phyloP scores from a whole-genome alignment of 371 early-diverging fungal species.

The Conidiobolus incongruus region DNA sequence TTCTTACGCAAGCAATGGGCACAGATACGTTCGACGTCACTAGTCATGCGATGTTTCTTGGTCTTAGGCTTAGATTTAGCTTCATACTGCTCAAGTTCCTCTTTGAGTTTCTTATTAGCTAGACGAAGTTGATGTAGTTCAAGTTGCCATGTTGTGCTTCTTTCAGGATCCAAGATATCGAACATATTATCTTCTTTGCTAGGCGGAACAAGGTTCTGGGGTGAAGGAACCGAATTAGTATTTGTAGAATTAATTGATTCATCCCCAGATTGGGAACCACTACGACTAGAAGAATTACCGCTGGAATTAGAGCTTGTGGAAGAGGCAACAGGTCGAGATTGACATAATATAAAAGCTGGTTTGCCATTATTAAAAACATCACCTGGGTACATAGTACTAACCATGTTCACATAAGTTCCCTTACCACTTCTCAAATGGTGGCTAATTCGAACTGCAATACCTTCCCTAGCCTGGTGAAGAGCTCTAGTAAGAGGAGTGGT shows the following conservation, averaged over 20 bases:
- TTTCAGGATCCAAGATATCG: slow-evolving; percentile 14
- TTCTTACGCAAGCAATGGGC: slow-evolving; percentile 39
- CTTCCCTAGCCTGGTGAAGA: slow-evolving; percentile 19
- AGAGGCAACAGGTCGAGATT: slow-evolving; percentile 6
- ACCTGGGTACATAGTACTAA: slow-evolving; percentile 21
- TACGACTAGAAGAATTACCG: too few species aligned
- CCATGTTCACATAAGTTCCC: slow-evolving; percentile 16
- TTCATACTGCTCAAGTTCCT: slow-evolving; percentile 12
- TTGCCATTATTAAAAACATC: slow-evolving; percentile 10
- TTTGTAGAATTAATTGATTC: too few species aligned
- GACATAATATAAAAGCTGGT: slow-evolving; percentile 18
- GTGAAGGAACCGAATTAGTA: slow-evolving; percentile 2
- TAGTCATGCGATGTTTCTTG: slow-evolving; percentile 1
- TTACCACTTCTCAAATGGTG: slow-evolving; percentile 17
- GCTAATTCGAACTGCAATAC: slow-evolving; percentile 14
- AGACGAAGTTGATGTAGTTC: slow-evolving; percentile 21
- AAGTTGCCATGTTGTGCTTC: slow-evolving; percentile 20
- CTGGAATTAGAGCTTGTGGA: too few species aligned
- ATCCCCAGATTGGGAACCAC: too few species aligned
- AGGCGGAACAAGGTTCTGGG: not conserved
- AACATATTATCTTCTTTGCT: slow-evolving; percentile 14
- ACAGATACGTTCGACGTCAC: slow-evolving; percentile 11
- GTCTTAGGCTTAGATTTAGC: not conserved
- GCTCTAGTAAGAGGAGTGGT: slow-evolving; percentile 22
- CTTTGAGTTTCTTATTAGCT: slow-evolving; percentile 14